Evolutionary conservation across 176 grass and related monocot species (phyloP).

Genomic region (Pharus latifolius): DNA sequence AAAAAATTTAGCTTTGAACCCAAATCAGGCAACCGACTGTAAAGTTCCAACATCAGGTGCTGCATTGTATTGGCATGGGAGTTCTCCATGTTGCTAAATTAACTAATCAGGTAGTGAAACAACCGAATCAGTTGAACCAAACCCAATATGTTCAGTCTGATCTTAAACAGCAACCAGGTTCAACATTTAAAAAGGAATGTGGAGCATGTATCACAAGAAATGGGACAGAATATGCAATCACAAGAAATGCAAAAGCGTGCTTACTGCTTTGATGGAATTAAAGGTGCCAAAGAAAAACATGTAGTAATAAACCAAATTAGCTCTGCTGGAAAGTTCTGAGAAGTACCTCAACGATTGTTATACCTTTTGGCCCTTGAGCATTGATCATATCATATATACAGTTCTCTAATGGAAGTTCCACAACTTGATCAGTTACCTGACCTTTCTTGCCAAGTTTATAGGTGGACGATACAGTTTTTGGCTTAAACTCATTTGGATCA

Average conservation of each 20-base stretch:
- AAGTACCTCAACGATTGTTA: conserved; percentile 85
- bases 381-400: conserved; percentile 95
- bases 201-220: conserved; percentile 1
- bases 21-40: not conserved
- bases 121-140: not conserved
- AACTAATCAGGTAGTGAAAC: conserved; percentile 1
- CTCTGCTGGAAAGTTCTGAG: not conserved
- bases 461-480: conserved; percentile 34
- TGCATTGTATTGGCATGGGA: not conserved
- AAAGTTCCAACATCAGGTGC: not conserved
- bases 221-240: conserved; percentile 7
- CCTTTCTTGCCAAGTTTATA: conserved; percentile 60
- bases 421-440: conserved; percentile 71
- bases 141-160: not conserved
- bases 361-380: conserved; percentile 73
- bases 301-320: not conserved
- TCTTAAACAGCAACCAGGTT: conserved; percentile 4
- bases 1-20: not conserved
- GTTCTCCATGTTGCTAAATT: not conserved
- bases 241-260: not conserved
- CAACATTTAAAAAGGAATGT: not conserved
- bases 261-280: not conserved
- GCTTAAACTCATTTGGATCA: conserved; percentile 73
- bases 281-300: not conserved
- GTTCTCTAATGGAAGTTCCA: conserved; percentile 80